Evolutionary conservation across 257 asterid species (phyloP).

Genomic region (Fraxinus pennsylvanica): DNA sequence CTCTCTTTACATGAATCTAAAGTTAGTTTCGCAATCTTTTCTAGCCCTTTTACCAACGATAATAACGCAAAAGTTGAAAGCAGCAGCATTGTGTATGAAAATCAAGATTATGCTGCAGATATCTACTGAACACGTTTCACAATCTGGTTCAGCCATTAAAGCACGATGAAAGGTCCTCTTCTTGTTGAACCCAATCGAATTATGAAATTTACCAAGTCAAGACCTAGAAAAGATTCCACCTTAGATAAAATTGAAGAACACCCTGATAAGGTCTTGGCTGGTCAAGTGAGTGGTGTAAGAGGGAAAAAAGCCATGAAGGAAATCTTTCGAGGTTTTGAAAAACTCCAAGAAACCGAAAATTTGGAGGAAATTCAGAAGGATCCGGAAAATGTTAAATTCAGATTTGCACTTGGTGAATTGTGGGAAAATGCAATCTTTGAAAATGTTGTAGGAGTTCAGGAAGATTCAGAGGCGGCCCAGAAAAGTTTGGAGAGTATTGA

Average conservation of each 20-base stretch:
- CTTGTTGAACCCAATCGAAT: conserved; percentile 60
- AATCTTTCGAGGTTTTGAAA: conserved; percentile 62
- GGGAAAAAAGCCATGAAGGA: conserved; percentile 76
- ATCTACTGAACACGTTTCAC: conserved; percentile 31
- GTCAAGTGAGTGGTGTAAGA: conserved; percentile 76
- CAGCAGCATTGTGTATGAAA: conserved; percentile 26
- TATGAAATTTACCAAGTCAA: conserved; percentile 43
- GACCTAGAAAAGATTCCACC: conserved; percentile 37
- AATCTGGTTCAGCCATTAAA: conserved; percentile 43
- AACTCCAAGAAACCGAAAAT: conserved; percentile 41
- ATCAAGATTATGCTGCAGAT: conserved; percentile 23
- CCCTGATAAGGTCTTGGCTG: conserved; percentile 49
- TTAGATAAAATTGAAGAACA: conserved; percentile 28
- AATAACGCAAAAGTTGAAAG: conserved; percentile 20
- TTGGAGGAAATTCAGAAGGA: conserved; percentile 35
- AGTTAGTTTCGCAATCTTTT: conserved; percentile 20
- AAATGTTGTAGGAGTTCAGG: conserved; percentile 27
- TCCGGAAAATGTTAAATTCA: conserved; percentile 38
- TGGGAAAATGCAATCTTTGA: conserved; percentile 43
- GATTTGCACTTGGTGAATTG: conserved; percentile 57
- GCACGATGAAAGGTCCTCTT: conserved; percentile 82
- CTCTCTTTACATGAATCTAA: conserved; percentile 23
- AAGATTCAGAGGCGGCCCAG: conserved; percentile 21
- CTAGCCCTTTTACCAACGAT: conserved; percentile 28
- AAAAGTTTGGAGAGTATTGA: conserved; percentile 30